phyloP scores from a whole-genome alignment of 345 rosid genomes.

The Turritis glabra region DNA sequence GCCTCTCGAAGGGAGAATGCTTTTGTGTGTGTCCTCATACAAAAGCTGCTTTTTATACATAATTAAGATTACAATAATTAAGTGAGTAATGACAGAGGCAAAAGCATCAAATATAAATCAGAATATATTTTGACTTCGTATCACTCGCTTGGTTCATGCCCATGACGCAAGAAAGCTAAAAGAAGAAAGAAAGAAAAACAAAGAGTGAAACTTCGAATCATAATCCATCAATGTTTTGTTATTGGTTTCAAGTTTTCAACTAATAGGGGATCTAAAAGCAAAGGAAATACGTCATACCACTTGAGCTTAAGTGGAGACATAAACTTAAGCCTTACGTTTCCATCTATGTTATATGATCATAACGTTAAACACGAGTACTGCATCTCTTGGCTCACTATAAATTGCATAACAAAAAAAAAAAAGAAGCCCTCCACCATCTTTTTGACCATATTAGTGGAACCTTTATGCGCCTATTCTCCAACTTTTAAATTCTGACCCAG shows the following conservation, averaged over 20 bases:
- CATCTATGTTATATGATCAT: conserved; percentile 23
- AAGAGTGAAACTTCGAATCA: conserved; percentile 38
- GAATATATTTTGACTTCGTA: conserved; percentile 38
- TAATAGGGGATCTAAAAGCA: conserved; percentile 37
- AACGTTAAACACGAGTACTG: conserved; percentile 29
- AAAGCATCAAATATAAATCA: conserved; percentile 31
- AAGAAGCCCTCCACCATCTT: conserved; percentile 31
- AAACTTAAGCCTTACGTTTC: conserved; percentile 43
- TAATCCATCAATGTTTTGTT: conserved; percentile 26
- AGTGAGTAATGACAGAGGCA: conserved; percentile 42
- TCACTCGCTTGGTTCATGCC: conserved; percentile 37
- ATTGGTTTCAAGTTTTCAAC: conserved; percentile 37
- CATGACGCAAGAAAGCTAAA: conserved; percentile 29
- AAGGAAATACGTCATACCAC: conserved; percentile 39
- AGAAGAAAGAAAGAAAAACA: neutral
- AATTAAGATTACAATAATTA: conserved; percentile 36
- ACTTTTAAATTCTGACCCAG: conserved; percentile 28
- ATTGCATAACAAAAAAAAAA: conserved; percentile 22
- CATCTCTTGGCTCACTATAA: conserved; percentile 28
- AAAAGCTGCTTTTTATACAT: conserved; percentile 33
- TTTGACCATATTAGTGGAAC: conserved; percentile 41
- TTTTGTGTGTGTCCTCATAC: conserved; percentile 33
- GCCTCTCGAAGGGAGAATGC: conserved; percentile 39
- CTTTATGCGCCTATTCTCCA: conserved; percentile 31
- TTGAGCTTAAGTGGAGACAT: conserved; percentile 36